phyloP scores from a whole-genome alignment of 176 grass and related monocot species.

The Rhynchospora tenuis region DNA sequence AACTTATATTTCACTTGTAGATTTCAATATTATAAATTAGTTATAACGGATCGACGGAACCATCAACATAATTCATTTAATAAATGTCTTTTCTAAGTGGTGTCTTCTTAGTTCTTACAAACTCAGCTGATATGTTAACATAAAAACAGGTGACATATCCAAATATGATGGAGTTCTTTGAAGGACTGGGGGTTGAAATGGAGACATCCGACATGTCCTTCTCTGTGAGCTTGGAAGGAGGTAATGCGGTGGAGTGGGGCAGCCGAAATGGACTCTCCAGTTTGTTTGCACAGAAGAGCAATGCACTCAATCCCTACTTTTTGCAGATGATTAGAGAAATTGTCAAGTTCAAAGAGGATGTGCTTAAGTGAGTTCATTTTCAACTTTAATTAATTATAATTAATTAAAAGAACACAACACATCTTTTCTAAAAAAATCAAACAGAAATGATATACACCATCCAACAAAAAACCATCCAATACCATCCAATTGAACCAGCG shows the following conservation, averaged over 20 bases:
- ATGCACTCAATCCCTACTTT: slow-evolving; percentile 57
- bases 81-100: neutral
- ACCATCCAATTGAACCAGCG: too few species aligned
- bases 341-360: slow-evolving; percentile 53
- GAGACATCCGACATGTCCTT: slow-evolving; percentile 87
- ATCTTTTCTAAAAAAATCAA: too few species aligned
- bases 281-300: slow-evolving; percentile 67
- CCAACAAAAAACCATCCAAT: too few species aligned
- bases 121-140: neutral
- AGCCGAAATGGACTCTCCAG: slow-evolving; percentile 57
- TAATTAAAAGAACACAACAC: neutral
- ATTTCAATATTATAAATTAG: too few species aligned
- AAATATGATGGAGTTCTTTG: slow-evolving; percentile 87
- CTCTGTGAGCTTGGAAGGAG: slow-evolving; percentile 48
- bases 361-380: slow-evolving; percentile 25
- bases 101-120: neutral
- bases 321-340: slow-evolving; percentile 72
- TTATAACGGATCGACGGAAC: too few species aligned
- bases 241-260: slow-evolving; percentile 67
- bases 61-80: too few species aligned
- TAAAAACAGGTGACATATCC: slow-evolving; percentile 75
- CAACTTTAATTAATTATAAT: neutral
- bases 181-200: slow-evolving; percentile 72
- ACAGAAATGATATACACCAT: too few species aligned
- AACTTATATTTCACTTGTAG: too few species aligned